Base-by-base conservation (phyloP, 768 basidiomycete genomes). In the Lentinula detonsa region DNA sequence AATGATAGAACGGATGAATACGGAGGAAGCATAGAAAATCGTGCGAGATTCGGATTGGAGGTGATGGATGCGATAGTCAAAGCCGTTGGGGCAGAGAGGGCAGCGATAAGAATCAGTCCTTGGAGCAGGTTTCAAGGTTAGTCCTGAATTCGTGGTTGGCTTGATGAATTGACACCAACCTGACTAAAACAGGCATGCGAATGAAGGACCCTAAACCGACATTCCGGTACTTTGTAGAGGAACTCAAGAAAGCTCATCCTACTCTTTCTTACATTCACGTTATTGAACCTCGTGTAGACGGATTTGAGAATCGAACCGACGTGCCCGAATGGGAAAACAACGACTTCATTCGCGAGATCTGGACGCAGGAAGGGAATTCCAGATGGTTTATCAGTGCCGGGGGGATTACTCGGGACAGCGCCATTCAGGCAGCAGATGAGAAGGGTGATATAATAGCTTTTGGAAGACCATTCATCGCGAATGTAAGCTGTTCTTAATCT, bases 1-100 rank as follows among this genome's bases (percentile, higher is more conserved):
- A 85, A 85, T 68, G 72, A 73, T 45, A 73, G 85, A 33, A 80
- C 70, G n/a, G 84, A 85, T 67, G 72, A 75, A 55, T 87, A 82
- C 65, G 86, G 85, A 2, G 86, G 86, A 3, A 71, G 71, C 33
- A 65, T 83, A 34, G 75, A 80, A 65, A 83, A 83, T 65, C 73
- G 85, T 11, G 67, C 71, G n/a, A 74, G 81, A 3, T 78, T 87
- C 67, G 61, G 73, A 2, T 70, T 82, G 7, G 78, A 83, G 66
- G 75, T 81, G 60, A 67, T 81, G 40, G 64, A 78, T 6, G 80
- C 80, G 23, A 75, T 85, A 37, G 66, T 67, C 43, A 67, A 71
- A 9, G 76, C 72, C 0, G 74, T 85, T 46, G 83, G 85, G 1
- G 65, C 70, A 31, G 76, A 81, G 42, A 72, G 72, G 23, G 72